These are phyloP conservation scores for Ananas comosus DNA, from an alignment of 176 grass and related monocot species.

Conservation along the genomic window DNA sequence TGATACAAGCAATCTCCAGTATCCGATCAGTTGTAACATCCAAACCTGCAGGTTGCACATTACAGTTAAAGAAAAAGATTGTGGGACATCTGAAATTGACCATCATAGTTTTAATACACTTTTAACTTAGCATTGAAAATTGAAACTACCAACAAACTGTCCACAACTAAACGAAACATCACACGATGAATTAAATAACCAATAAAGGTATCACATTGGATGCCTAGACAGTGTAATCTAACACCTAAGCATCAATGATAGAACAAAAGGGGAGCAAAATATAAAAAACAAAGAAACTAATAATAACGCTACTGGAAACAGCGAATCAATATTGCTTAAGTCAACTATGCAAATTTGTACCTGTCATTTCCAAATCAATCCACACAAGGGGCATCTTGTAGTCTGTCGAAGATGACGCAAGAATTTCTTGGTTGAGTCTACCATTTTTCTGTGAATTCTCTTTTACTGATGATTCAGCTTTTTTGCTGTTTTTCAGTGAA, in stretches of 20 bases:
- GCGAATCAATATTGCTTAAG: neutral
- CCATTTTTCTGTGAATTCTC: neutral
- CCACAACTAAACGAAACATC: neutral
- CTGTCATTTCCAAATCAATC: constrained; percentile 98
- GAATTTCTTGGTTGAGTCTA: constrained; percentile 14
- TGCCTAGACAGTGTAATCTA: neutral
- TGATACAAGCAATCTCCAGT: constrained; percentile 86
- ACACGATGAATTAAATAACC: neutral
- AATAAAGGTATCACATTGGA: neutral
- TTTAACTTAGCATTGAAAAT: neutral
- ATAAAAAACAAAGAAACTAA: no score
- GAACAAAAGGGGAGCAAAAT: neutral
- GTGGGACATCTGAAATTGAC: neutral
- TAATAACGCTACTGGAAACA: no score
- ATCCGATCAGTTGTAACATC: constrained; percentile 67
- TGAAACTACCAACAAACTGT: neutral
- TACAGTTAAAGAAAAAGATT: constrained; percentile 16
- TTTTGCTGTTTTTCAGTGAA: neutral
- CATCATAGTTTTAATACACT: constrained; percentile 3
- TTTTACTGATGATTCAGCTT: neutral
- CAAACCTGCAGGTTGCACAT: constrained; percentile 42
- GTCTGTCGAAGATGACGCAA: constrained; percentile 31
- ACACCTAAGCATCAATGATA: neutral
- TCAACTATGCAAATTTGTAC: constrained; percentile 21
- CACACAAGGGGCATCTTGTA: constrained; percentile 79